Conservation (phyloP, 768 basidiomycete species). For the Auriculariales sp. region DNA sequence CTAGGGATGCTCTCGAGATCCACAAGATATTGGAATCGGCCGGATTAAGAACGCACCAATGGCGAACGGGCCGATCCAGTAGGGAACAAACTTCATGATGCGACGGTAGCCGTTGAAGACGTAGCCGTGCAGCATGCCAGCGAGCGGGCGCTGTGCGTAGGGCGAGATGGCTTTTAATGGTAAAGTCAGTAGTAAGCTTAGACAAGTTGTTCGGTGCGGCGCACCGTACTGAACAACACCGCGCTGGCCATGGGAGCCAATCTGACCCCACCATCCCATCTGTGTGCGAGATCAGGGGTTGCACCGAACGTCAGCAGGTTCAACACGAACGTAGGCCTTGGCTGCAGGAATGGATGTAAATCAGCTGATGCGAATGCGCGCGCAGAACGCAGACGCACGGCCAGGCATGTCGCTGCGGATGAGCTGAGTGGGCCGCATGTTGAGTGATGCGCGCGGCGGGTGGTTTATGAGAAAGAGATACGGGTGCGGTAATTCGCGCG, state of each 20-base stretch:
- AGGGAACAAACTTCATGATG: slow-evolving; percentile 55
- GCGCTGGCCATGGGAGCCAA: slow-evolving; percentile 50
- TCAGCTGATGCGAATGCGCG: neutral
- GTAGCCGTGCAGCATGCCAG: slow-evolving; percentile 57
- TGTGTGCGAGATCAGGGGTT: slow-evolving; percentile 15
- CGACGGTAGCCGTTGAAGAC: slow-evolving; percentile 80
- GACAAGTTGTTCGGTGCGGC: slow-evolving; percentile 17
- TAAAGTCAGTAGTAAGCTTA: neutral
- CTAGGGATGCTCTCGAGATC: neutral
- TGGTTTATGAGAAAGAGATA: neutral
- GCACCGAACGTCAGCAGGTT: neutral
- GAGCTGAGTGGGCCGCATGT: slow-evolving; percentile 50
- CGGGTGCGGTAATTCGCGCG: neutral
- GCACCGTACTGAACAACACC: slow-evolving; percentile 72
- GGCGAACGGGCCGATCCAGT: slow-evolving; percentile 66
- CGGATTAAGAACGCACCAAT: slow-evolving; percentile 38
- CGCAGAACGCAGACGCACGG: slow-evolving; percentile 33
- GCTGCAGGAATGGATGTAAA: slow-evolving; percentile 24
- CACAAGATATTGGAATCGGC: neutral
- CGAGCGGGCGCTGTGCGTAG: slow-evolving; percentile 59
- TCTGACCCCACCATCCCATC: slow-evolving; percentile 89
- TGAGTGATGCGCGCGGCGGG: slow-evolving; percentile 11
- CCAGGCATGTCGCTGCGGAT: slow-evolving; percentile 69
- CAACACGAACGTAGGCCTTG: slow-evolving; percentile 65
- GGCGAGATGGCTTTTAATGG: slow-evolving; percentile 57